Evolutionary conservation across 1,284 basidiomycete species (phyloP), one percentile per base, ranked within the genome.

Genomic region (Psilocybe mexicana): DNA sequence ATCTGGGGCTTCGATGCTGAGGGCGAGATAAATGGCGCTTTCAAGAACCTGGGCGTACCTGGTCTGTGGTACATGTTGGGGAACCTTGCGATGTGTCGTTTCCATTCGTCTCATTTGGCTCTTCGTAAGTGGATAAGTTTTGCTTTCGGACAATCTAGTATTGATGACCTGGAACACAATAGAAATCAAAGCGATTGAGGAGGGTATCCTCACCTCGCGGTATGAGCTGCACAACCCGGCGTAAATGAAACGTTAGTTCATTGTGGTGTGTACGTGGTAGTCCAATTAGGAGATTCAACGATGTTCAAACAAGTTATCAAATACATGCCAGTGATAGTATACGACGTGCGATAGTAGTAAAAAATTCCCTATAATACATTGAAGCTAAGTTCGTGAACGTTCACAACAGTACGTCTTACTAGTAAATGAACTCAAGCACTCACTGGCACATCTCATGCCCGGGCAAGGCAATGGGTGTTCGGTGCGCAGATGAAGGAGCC

Each of bases 1-100:
- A 73, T 90, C 51, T 90, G 88, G 86, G 85, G 86, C 0, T 63
- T 87, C 25, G 78, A 88, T 65, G 69, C 72, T 7, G 88, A 90
- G 68, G 86, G 87, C 8, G 88, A 92, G 70, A 65, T 88, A 12
- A 75, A 79, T 11, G 79, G 81, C 2, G 71, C 76, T 4, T 85
- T 77, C 71, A 73, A 83, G 28, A 79, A 83, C 60, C 69, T 82
- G 23, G 85, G 84, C 8, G 72, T 84, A 6, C 76, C 76, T 0
- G 75, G 78, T 54, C 66, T 85, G 57, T 89, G 84, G 79, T 79
- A 78, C 65, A 80, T 84, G 76, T 77, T 84, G 62, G 83, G 84
- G 0, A 84, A 80, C 61, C 70, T 87, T 14, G 79, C 79, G 0
- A 65, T 80, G 54, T 79, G 78, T 55, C 74, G 86, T 2, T 82